Conservation (phyloP, 768 basidiomycete species). For the Russula earlei region DNA sequence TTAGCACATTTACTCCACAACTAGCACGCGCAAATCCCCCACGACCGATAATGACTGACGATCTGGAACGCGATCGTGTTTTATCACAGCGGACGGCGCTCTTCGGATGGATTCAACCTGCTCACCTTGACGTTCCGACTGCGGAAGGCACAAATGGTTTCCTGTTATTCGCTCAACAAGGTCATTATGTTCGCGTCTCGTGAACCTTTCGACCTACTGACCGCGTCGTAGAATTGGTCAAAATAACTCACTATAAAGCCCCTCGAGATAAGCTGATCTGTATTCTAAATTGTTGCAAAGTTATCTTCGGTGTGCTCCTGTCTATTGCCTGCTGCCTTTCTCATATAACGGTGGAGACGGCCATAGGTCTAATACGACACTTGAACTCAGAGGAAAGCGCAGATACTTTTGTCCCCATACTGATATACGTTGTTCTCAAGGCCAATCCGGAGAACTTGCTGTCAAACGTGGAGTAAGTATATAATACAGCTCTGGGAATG, state of each 20-base stretch:
- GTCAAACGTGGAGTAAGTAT: conserved; percentile 85
- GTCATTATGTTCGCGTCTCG: conserved; percentile 30
- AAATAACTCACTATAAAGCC: conserved; percentile 98
- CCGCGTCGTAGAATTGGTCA: conserved; percentile 61
- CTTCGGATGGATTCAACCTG: conserved; percentile 84
- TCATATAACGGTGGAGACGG: not conserved
- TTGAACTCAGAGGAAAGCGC: conserved; percentile 78
- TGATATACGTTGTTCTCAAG: conserved; percentile 89
- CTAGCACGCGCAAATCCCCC: conserved; percentile 55
- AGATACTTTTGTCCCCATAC: conserved; percentile 88
- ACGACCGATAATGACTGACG: conserved; percentile 81
- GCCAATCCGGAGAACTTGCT: conserved; percentile 91
- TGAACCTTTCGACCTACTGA: not conserved
- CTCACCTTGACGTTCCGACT: conserved; percentile 84
- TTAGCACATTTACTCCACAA: conserved; percentile 88
- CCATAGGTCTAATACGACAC: conserved; percentile 79
- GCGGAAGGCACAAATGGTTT: conserved; percentile 71
- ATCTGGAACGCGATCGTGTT: conserved; percentile 92
- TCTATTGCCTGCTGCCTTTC: conserved; percentile 12
- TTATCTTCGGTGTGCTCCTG: conserved; percentile 79
- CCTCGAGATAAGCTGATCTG: conserved; percentile 98
- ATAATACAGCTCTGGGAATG: not conserved
- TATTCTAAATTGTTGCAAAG: conserved; percentile 95
- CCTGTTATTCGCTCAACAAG: conserved; percentile 82
- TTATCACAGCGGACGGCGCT: conserved; percentile 82